These are phyloP conservation scores for Kwoniella botswanensis DNA, from an alignment of 768 basidiomycete species.

Conservation along the genomic window DNA sequence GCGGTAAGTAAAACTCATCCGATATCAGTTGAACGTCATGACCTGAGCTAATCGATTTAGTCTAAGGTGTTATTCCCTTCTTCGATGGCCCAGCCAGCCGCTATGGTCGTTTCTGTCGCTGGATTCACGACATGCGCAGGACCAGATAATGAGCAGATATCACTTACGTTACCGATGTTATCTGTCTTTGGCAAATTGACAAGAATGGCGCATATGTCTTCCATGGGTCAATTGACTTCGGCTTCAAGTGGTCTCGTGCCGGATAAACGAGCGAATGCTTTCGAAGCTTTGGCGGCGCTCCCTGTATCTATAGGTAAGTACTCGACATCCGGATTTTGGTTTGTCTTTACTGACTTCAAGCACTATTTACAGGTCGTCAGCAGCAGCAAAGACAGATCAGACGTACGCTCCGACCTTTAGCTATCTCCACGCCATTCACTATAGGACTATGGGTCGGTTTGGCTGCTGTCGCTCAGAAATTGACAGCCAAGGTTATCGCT, in stretches of 20 bases:
- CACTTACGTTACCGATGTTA: slow-evolving; percentile 17
- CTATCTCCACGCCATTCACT: slow-evolving; percentile 17
- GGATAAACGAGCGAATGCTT: slow-evolving; percentile 17
- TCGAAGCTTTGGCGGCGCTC: slow-evolving; percentile 33
- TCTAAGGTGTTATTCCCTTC: slow-evolving; percentile 15
- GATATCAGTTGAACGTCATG: slow-evolving; percentile 1
- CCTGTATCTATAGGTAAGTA: slow-evolving; percentile 40
- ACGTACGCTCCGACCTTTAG: slow-evolving; percentile 25
- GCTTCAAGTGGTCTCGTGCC: slow-evolving; percentile 3
- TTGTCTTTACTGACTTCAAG: neutral
- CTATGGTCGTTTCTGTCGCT: slow-evolving; percentile 23
- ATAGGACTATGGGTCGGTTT: slow-evolving; percentile 30
- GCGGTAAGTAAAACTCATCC: slow-evolving; percentile 11
- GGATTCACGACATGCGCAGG: slow-evolving; percentile 16
- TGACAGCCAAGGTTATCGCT: slow-evolving; percentile 37
- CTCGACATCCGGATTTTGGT: neutral
- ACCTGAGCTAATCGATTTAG: neutral
- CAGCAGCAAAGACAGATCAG: slow-evolving; percentile 47
- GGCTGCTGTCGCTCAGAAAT: slow-evolving; percentile 16
- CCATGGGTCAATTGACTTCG: slow-evolving; percentile 3
- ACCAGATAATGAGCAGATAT: slow-evolving; percentile 27
- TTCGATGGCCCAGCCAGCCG: slow-evolving; percentile 16
- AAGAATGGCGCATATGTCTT: slow-evolving; percentile 15
- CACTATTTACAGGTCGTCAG: slow-evolving; percentile 37
- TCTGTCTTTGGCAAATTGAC: slow-evolving; percentile 22